phyloP scores from a whole-genome alignment of 345 rosid species.

The Alliaria petiolata region DNA sequence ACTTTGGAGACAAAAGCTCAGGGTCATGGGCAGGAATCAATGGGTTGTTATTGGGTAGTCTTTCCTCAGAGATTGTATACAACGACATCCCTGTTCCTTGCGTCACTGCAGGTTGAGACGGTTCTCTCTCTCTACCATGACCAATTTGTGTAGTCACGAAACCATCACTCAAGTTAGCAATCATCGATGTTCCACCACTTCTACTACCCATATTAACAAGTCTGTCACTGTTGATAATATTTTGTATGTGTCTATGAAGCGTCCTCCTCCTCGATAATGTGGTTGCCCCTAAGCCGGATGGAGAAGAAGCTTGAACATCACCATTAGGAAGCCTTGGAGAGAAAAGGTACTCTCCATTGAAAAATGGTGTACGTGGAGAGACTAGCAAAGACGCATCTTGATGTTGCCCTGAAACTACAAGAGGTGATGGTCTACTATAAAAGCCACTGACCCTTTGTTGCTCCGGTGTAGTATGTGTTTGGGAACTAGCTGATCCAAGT shows the following conservation, averaged over 20 bases:
- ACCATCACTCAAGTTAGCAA: slow-evolving; percentile 40
- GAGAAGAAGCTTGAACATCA: slow-evolving; percentile 53
- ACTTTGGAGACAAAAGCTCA: slow-evolving; percentile 38
- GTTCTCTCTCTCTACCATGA: slow-evolving; percentile 40
- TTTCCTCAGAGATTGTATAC: slow-evolving; percentile 41
- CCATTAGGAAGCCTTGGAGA: slow-evolving; percentile 65
- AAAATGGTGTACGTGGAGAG: slow-evolving; percentile 49
- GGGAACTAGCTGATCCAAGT: slow-evolving; percentile 70
- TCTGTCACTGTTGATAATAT: slow-evolving; percentile 55
- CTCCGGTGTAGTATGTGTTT: slow-evolving; percentile 41
- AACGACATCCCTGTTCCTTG: slow-evolving; percentile 34
- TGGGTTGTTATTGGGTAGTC: slow-evolving; percentile 36
- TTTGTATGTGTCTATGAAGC: slow-evolving; percentile 83
- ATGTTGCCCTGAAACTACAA: slow-evolving; percentile 43
- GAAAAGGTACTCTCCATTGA: slow-evolving; percentile 47
- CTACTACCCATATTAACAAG: slow-evolving; percentile 41
- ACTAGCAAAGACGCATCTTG: slow-evolving; percentile 43
- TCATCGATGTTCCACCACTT: slow-evolving; percentile 40
- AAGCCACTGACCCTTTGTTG: slow-evolving; percentile 52
- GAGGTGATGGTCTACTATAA: slow-evolving; percentile 48
- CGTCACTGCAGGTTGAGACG: slow-evolving; percentile 38
- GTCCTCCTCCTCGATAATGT: slow-evolving; percentile 79
- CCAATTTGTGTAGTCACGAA: slow-evolving; percentile 38
- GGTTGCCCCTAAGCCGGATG: slow-evolving; percentile 69
- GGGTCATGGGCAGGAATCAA: slow-evolving; percentile 38